These are phyloP conservation scores for Ochromonas danica DNA, from an alignment of 108 stramenopile genomes.

Conservation along the genomic window DNA sequence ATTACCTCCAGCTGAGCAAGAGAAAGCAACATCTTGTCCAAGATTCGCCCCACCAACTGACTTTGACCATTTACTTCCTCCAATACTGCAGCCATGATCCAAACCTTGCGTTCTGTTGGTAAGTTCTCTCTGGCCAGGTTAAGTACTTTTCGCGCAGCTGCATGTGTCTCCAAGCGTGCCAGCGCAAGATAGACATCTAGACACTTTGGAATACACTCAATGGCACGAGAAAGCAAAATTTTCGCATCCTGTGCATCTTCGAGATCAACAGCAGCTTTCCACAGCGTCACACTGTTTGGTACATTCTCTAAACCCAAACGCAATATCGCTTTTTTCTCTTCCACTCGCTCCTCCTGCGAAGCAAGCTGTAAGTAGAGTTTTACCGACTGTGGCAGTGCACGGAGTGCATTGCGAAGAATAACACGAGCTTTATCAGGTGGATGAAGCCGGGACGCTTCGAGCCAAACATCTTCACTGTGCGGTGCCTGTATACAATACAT, in stretches of 20 bases:
- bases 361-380: constrained; percentile 65
- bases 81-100: constrained; percentile 93
- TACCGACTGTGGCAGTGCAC: constrained; percentile 57
- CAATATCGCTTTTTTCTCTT: constrained; percentile 80
- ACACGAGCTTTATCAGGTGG: constrained; percentile 74
- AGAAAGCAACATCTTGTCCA: constrained; percentile 43
- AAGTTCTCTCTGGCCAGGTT: constrained; percentile 85
- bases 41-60: constrained; percentile 43
- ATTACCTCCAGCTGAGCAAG: constrained; percentile 59
- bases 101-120: constrained; percentile 83
- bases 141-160: constrained; percentile 88
- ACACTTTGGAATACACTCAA: constrained; percentile 88
- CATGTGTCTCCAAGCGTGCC: constrained; percentile 92
- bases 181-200: constrained; percentile 98
- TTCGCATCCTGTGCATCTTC: constrained; percentile 85
- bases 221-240: constrained; percentile 82
- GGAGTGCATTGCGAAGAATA: constrained; percentile 69
- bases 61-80: constrained; percentile 84
- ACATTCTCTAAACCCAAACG: constrained; percentile 87
- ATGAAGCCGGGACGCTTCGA: constrained; percentile 93
- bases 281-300: constrained; percentile 81
- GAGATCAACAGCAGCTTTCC: constrained; percentile 93
- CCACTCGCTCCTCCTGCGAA: constrained; percentile 45
- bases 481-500: too few relatives aligned
- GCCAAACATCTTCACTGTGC: constrained; percentile 90